Evolutionary conservation across 805 yeast species (phyloP), one percentile per base, ranked within the genome.

Genomic region (Spathaspora arborariae): DNA sequence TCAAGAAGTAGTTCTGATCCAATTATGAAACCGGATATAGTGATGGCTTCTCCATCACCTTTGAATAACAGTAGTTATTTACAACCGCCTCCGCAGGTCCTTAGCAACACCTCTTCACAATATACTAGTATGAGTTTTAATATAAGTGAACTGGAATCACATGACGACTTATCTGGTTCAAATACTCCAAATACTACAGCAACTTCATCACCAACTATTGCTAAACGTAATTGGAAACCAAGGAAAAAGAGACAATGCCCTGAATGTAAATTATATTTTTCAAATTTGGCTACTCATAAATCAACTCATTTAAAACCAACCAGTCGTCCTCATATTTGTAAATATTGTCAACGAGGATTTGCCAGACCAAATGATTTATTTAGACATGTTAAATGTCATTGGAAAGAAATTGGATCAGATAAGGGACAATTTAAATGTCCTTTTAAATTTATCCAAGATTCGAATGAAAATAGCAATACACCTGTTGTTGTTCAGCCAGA

Each of bases 301-400:
- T 79, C 90, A 1, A 85, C 89, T 15, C 96, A 87, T 62, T 64
- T 84, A 42, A 81, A 82, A 45, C 87, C 85, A 9, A 78, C 82
- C 18, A 74, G 81, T 13, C 75, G 95, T 49, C 96, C 96, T 0
- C 92, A 84, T 60, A 72, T 81, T 39, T 90, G 97, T 65, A 73
- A 79, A 37, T 78, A 82, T 27, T 90, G 97, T 63, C 74, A 78
- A 36, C 79, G 96, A 49, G 96, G 96, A 2, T 90, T 90, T 67
- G 88, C 94, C 13, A 75, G 97, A 49, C 84, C 91, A 38, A 91
- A 91, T 62, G 97, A 90, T 62, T 70, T 91, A 54, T 79, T 84
- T 53, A 76, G 97, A 51, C 97, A 90, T 63, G 81, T 83, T 56
- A 89, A 88, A 64, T 78, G 92, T 48, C 97, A 90, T 63, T 79